Evolutionary conservation across 306 rosid genomes (phyloP).

Genomic region (Lotus japonicus): DNA sequence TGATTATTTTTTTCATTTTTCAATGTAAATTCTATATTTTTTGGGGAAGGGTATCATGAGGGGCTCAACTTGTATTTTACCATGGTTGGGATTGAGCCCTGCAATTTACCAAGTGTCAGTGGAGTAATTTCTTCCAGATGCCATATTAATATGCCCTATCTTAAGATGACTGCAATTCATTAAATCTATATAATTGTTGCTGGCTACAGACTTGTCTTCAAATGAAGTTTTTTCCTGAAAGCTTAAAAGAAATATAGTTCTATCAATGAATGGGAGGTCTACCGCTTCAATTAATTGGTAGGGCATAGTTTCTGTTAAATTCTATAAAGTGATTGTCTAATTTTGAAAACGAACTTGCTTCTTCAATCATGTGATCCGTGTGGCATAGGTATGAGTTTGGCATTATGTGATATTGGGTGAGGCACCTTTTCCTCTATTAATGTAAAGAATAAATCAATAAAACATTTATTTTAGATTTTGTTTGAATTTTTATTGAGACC

Average conservation of each 20-base stretch:
- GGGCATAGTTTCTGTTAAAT: background rate
- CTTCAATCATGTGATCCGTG: background rate
- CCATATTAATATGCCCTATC: background rate
- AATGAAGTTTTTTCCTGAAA: background rate
- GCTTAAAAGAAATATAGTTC: background rate
- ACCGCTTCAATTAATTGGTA: background rate
- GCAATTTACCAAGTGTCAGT: background rate
- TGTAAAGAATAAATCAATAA: too few species aligned
- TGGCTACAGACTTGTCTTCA: background rate
- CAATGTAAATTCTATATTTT: background rate
- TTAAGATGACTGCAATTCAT: background rate
- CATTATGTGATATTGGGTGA: background rate
- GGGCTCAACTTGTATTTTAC: background rate
- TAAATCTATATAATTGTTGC: background rate
- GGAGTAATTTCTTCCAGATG: background rate
- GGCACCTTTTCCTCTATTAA: too few species aligned
- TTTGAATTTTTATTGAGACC: too few species aligned
- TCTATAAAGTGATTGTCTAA: background rate
- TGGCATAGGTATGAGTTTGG: background rate
- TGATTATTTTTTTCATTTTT: background rate
- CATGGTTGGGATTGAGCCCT: background rate
- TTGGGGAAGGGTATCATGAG: background rate
- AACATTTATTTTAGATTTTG: too few species aligned
- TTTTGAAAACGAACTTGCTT: background rate
- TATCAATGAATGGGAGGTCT: background rate